phyloP scores from a whole-genome alignment of 148 eudicot species.

The Arbutus unedo region DNA sequence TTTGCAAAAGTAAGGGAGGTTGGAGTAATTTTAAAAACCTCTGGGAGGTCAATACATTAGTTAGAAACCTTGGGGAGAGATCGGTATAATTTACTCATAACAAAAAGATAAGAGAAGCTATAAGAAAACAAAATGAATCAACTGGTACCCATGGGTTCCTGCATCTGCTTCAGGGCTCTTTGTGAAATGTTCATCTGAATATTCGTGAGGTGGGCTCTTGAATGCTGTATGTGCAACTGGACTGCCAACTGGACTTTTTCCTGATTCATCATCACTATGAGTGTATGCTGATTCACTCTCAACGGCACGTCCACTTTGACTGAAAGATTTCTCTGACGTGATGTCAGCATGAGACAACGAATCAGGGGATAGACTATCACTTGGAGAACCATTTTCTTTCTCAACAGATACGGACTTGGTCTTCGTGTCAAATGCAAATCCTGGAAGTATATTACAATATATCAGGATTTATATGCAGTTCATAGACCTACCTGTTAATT shows the following conservation, averaged over 20 bases:
- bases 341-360: slow-evolving; percentile 47
- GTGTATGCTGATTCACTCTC: slow-evolving; percentile 63
- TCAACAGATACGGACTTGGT: slow-evolving; percentile 41
- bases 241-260: slow-evolving; percentile 75
- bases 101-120: slow-evolving; percentile 3
- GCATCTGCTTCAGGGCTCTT: slow-evolving; percentile 76
- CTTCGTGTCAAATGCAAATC: slow-evolving; percentile 62
- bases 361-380: slow-evolving; percentile 54
- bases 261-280: slow-evolving; percentile 81
- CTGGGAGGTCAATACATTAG: no score
- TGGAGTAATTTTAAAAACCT: no score
- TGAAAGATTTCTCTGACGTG: slow-evolving; percentile 50
- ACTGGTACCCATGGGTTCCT: slow-evolving; percentile 60
- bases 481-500: background rate
- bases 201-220: slow-evolving; percentile 60
- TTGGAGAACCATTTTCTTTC: slow-evolving; percentile 48
- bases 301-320: slow-evolving; percentile 34
- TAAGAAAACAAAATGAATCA: slow-evolving; percentile 5
- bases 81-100: background rate
- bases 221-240: slow-evolving; percentile 46
- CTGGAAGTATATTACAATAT: slow-evolving; percentile 33
- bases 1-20: no score
- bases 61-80: no score
- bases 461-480: slow-evolving; percentile 8
- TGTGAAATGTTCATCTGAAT: slow-evolving; percentile 56